Base-by-base conservation (phyloP, 108 stramenopile species). In the Nannochloropsis gaditana region DNA sequence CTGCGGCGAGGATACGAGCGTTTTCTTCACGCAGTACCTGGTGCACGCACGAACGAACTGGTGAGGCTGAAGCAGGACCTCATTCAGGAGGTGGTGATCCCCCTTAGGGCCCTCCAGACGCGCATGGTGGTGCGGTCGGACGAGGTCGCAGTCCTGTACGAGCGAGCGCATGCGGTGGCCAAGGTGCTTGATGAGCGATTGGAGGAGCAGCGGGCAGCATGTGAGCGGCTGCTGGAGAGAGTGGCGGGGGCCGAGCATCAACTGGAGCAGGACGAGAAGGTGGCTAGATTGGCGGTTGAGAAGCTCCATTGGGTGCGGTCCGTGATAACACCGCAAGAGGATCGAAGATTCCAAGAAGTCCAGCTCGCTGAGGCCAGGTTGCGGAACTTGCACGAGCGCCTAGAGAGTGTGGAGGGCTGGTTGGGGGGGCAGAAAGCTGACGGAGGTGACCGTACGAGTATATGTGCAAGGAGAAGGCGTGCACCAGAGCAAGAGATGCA, bases 341-440 rank as follows among this genome's bases (percentile, higher is more conserved):
- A 73, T n/a, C 59, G 59, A 15, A 73, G 8, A n/a, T 73, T 73
- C 59, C 59, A 73, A n/a, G 59, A 73, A 73, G 59, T 73, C 4
- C 59, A 8, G 6, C 59, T 73, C 8, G 59, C 59, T 73, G 59
- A 73, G 59, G 1, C 59, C 59, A 15, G 59, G 59, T n/a, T 73
- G 59, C 59, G 59, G 59, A 73, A 73, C 59, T 73, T 73, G 59
- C 19, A 73, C 59, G 59, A 73, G 59, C 59, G 59, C 59, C 59
- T 73, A n/a, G 59, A n/a, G 59, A n/a, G 19, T 6, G 59, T 6
- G 19, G 59, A 73, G 59, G 59, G n/a, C 3, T 73, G 59, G 59
- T 15, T n/a, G 15, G 19, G n/a, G n/a, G 59, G n/a, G 59, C 19
- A 73, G 59, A n/a, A 73, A n/a, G 59, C 15, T n/a, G 6, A 4